These are phyloP conservation scores for Neurospora pannonica DNA, from an alignment of 495 filamentous ascomycete species.

Conservation along the genomic window DNA sequence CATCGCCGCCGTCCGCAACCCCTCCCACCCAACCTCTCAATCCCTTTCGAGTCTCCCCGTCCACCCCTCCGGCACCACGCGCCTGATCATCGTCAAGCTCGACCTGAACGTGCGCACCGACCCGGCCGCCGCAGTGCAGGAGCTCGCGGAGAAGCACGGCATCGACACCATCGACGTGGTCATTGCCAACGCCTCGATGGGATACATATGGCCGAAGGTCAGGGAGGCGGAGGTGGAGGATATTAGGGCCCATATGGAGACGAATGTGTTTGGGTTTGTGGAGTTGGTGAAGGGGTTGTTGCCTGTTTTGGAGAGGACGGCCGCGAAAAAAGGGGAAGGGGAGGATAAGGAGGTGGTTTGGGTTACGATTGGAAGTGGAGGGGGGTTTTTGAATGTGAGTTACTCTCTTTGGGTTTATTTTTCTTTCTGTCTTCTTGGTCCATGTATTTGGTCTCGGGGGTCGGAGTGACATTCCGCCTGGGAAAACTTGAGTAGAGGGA, in stretches of 20 bases:
- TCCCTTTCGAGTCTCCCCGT: constrained; percentile 16
- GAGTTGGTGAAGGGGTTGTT: background rate
- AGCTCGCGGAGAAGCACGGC: constrained; percentile 8
- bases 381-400: constrained; percentile 18
- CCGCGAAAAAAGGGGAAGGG: background rate
- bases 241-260: constrained; percentile 18
- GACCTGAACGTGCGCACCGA: constrained; percentile 15
- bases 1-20: constrained; percentile 27
- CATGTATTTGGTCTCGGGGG: background rate
- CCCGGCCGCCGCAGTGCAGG: constrained; percentile 9
- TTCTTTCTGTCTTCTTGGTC: background rate
- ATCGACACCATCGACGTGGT: constrained; percentile 21
- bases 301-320: background rate
- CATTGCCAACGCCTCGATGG: constrained; percentile 24
- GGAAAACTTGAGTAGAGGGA: background rate
- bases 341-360: constrained; percentile 19
- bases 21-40: constrained; percentile 9
- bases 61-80: constrained; percentile 4
- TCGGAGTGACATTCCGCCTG: background rate
- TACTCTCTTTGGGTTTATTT: background rate
- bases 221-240: constrained; percentile 20
- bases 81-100: constrained; percentile 20
- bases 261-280: constrained; percentile 22
- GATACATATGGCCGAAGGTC: constrained; percentile 19
- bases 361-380: constrained; percentile 22